Conservation (phyloP, 2,329 filamentous ascomycete species). For the Coniochaeta ligniaria region DNA sequence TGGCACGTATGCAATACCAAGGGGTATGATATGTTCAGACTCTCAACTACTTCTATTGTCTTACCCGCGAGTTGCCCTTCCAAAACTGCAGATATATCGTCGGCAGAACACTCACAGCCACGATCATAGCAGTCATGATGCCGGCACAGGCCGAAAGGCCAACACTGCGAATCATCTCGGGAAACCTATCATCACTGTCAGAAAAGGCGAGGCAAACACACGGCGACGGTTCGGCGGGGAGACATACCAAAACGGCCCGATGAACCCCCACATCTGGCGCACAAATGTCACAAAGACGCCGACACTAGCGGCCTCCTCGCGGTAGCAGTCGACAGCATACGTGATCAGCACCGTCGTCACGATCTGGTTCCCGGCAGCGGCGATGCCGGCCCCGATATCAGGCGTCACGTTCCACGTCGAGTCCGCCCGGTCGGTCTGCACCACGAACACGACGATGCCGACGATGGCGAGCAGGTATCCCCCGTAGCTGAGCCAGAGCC, state of each 20-base stretch:
- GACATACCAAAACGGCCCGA: constrained; percentile 28
- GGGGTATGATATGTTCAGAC: neutral
- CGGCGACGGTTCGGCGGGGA: neutral
- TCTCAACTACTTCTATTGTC: neutral
- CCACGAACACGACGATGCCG: constrained; percentile 46
- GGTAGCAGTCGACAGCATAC: constrained; percentile 52
- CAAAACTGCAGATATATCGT: neutral
- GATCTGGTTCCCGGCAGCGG: constrained; percentile 50
- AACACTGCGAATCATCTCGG: neutral
- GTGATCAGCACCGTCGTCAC: constrained; percentile 54
- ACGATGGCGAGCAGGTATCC: constrained; percentile 42
- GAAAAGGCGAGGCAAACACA: neutral
- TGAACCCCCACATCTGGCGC: constrained; percentile 45
- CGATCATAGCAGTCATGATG: neutral
- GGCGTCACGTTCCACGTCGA: constrained; percentile 49
- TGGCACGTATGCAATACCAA: too few species aligned
- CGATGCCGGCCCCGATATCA: constrained; percentile 43
- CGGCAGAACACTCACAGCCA: neutral
- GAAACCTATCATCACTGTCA: neutral
- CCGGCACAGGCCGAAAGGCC: neutral
- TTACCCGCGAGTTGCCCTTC: neutral
- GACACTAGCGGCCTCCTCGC: constrained; percentile 41
- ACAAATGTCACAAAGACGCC: constrained; percentile 53
- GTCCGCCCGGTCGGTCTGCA: constrained; percentile 37
- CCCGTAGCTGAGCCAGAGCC: constrained; percentile 49